Evolutionary conservation across 164 flowering plant species (phyloP), one percentile per base, ranked within the genome.

Genomic region (Umbilicus rupestris): DNA sequence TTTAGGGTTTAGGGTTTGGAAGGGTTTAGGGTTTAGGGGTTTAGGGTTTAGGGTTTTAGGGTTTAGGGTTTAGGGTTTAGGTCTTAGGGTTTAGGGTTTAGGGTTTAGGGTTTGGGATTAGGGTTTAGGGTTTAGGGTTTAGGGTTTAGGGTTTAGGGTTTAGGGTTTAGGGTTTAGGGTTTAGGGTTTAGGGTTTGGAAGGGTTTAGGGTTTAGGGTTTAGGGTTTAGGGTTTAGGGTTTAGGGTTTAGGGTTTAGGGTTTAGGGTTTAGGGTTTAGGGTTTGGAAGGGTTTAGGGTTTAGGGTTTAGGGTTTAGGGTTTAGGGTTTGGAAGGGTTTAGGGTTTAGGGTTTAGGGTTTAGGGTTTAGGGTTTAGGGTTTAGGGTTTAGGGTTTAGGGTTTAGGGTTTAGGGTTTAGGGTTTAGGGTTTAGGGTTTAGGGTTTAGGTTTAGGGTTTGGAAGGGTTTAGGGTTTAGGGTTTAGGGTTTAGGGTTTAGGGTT

Each of bases 11-110:
- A n/a, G n/a, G n/a, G n/a, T n/a, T n/a, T n/a, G n/a, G n/a, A n/a
- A n/a, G n/a, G n/a, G n/a, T n/a, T n/a, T n/a, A n/a, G n/a, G n/a
- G n/a, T 71, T 65, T 39, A 39, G 16, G 46, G 66, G 65, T 46
- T 71, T 65, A 24, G 58, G 69, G 31, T 55, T 57, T 37, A 41
- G 65, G 62, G 47, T 65, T 49, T 58, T 55, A 62, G 69, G 69
- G 66, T 67, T 71, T 71, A 39, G 68, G 73, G 73, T 67, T 71
- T 71, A 65, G 63, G 69, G 69, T 44, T 58, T 49, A 49, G 63
- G 69, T 64, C 29, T 65, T 71, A 55, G 50, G 69, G 69, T 59
- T 66, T 71, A 55, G 39, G n/a, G n/a, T 39, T 39, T 39, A 9
- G 41, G 41, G 5, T 39, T 39, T 4, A n/a, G 68, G 68, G 39